These are phyloP conservation scores for Vigna trinervia DNA, from an alignment of 306 rosid species.

Conservation along the genomic window DNA sequence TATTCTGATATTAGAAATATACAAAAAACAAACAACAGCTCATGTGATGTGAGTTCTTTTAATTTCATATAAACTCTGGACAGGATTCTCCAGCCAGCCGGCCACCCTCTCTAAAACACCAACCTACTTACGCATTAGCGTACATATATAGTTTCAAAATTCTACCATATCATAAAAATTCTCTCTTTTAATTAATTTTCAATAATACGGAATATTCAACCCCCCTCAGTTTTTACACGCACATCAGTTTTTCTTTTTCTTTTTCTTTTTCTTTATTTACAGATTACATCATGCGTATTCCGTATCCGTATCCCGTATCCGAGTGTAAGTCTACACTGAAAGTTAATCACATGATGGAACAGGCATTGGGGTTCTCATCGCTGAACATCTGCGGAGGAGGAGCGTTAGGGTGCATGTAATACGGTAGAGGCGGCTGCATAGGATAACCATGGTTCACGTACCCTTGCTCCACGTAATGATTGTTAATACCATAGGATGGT, in stretches of 20 bases:
- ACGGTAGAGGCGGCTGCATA: conserved; percentile 43
- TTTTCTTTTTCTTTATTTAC: conserved; percentile 42
- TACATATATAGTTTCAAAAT: conserved; percentile 16
- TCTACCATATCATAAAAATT: conserved; percentile 35
- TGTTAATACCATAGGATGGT: conserved; percentile 16
- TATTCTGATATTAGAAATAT: conserved; percentile 13
- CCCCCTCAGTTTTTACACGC: conserved; percentile 26
- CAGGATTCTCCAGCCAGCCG: conserved; percentile 46
- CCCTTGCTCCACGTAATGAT: conserved; percentile 36
- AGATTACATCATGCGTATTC: conserved; percentile 14
- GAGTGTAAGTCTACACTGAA: conserved; percentile 27
- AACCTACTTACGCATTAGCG: not conserved
- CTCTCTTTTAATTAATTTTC: conserved; percentile 25
- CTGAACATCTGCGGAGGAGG: conserved; percentile 69
- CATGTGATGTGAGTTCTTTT: conserved; percentile 21
- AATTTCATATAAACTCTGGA: not conserved
- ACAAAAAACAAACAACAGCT: conserved; percentile 32
- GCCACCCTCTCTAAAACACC: conserved; percentile 15
- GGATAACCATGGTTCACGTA: conserved; percentile 33
- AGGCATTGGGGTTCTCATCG: conserved; percentile 92
- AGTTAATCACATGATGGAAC: conserved; percentile 80
- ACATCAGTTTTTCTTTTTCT: not conserved
- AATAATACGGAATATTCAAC: not conserved
- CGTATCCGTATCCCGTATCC: not conserved
- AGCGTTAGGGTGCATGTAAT: conserved; percentile 33